Evolutionary conservation across 768 basidiomycete species (phyloP).

Genomic region (Naematelia aurantialba): DNA sequence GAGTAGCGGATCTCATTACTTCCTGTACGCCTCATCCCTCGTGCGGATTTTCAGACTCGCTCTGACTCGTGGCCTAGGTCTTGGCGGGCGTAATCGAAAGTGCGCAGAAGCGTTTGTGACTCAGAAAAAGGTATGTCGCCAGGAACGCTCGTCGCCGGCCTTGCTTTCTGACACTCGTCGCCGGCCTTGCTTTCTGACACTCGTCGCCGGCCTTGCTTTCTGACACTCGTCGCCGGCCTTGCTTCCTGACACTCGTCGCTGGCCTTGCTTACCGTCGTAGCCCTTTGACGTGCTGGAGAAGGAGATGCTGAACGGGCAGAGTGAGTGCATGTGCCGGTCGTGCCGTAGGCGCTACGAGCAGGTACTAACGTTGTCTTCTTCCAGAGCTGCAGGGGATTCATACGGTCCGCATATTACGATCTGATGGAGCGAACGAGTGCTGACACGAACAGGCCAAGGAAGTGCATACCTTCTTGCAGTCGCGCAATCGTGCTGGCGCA

Average conservation of each 20-base stretch:
- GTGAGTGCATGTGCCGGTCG: slow-evolving; percentile 23
- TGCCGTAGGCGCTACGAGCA: background rate
- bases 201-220: too few species aligned
- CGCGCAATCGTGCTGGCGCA: slow-evolving; percentile 47
- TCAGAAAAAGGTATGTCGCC: slow-evolving; percentile 51
- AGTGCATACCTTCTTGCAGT: slow-evolving; percentile 53
- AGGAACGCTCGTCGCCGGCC: too few species aligned
- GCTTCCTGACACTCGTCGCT: background rate
- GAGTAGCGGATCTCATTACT: slow-evolving; percentile 55
- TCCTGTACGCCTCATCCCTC: slow-evolving; percentile 46
- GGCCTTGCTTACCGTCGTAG: slow-evolving; percentile 26
- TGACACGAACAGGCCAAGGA: slow-evolving; percentile 48
- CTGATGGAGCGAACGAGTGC: background rate
- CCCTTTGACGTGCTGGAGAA: slow-evolving; percentile 53
- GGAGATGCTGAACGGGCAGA: slow-evolving; percentile 55
- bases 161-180: background rate
- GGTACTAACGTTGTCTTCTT: slow-evolving; percentile 13
- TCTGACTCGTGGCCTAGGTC: slow-evolving; percentile 22
- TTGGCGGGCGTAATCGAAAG: slow-evolving; percentile 47
- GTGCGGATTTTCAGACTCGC: background rate
- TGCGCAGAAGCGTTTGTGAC: slow-evolving; percentile 53
- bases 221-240: background rate
- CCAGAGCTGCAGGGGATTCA: slow-evolving; percentile 53
- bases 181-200: background rate
- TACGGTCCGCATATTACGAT: slow-evolving; percentile 32